Evolutionary conservation across 305 asterid species (phyloP).

Genomic region (Solanum aculeatissimum): DNA sequence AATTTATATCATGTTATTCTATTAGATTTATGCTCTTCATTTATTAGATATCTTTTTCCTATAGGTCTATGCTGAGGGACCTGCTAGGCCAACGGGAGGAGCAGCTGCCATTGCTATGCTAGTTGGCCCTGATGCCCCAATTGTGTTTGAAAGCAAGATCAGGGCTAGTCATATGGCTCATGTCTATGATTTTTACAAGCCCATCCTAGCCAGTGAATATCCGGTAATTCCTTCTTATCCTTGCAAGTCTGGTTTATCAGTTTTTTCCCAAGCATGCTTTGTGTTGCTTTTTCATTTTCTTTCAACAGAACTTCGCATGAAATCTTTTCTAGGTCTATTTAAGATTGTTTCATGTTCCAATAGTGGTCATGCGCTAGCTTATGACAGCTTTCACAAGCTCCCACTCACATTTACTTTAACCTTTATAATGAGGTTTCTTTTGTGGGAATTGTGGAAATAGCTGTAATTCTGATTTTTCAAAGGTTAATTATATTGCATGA

Average conservation of each 20-base stretch:
- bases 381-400: background rate
- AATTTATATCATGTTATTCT: background rate
- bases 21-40: background rate
- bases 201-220: conserved; percentile 96
- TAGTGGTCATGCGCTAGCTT: background rate
- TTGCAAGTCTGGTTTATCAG: background rate
- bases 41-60: conserved; percentile 4
- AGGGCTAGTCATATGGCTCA: conserved; percentile 98
- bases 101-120: conserved; percentile 98
- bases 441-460: background rate
- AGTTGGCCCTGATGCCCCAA: conserved; percentile 94
- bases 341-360: background rate
- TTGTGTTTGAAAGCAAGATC: conserved; percentile 86
- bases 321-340: background rate
- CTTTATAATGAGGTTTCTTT: background rate
- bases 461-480: background rate
- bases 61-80: conserved; percentile 98
- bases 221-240: conserved; percentile 47
- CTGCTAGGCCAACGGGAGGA: conserved; percentile 99
- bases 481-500: background rate
- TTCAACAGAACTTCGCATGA: background rate
- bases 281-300: background rate
- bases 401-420: background rate
- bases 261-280: background rate
- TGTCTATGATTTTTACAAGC: conserved; percentile 96